phyloP scores from a whole-genome alignment of 345 rosid genomes.

The Toxicodendron radicans region DNA sequence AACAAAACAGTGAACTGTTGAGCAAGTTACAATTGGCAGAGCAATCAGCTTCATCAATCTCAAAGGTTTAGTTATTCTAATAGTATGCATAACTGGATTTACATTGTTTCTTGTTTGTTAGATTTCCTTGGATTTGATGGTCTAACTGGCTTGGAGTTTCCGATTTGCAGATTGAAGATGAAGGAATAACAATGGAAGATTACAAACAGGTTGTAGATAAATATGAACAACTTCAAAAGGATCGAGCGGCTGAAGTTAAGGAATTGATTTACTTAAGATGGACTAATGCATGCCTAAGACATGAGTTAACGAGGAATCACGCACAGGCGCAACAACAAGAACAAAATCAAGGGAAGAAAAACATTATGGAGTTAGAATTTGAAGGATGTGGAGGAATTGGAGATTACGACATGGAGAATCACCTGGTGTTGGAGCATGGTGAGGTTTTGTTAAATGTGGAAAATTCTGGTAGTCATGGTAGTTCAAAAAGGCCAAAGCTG shows the following conservation, averaged over 20 bases:
- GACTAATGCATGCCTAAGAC: conserved; percentile 77
- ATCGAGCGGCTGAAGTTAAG: conserved; percentile 39
- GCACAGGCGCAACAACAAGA: conserved; percentile 15
- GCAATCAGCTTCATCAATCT: conserved; percentile 26
- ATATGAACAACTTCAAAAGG: conserved; percentile 45
- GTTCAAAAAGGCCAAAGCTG: conserved; percentile 49
- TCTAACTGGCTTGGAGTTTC: neutral
- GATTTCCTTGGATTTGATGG: neutral
- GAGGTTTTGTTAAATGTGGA: conserved; percentile 1
- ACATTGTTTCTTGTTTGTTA: neutral
- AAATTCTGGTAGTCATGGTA: conserved; percentile 9
- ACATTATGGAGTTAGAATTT: conserved; percentile 28
- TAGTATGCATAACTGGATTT: neutral
- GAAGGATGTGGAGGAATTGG: conserved; percentile 23
- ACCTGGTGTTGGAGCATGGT: conserved; percentile 15
- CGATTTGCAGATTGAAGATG: conserved; percentile 36
- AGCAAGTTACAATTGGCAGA: conserved; percentile 27
- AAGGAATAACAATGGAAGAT: conserved; percentile 33
- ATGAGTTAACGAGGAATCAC: conserved; percentile 45
- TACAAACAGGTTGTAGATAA: conserved; percentile 43
- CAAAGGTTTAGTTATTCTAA: conserved; percentile 40
- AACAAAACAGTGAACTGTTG: conserved; percentile 42
- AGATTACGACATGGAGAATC: conserved; percentile 29
- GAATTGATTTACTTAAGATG: conserved; percentile 63
- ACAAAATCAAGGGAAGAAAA: conserved; percentile 23